Evolutionary conservation across 345 rosid species (phyloP).

Genomic region (Salix koriyanagi): DNA sequence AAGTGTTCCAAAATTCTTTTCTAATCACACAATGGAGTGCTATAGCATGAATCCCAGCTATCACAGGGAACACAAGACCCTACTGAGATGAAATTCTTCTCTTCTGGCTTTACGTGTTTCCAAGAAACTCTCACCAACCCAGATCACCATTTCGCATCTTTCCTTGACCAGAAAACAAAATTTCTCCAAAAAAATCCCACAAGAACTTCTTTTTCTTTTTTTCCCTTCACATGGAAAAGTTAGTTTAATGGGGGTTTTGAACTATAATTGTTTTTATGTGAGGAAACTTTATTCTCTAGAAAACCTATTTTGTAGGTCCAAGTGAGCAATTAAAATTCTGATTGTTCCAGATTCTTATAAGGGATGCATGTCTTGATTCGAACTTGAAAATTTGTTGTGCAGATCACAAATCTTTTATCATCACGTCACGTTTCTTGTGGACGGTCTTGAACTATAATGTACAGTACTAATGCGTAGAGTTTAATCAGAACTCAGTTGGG

Average conservation of each 20-base stretch:
- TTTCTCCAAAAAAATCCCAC: not conserved
- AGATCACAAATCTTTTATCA: too few species aligned
- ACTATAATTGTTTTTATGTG: too few species aligned
- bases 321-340: too few species aligned
- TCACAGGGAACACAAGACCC: conserved; percentile 23
- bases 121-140: conserved; percentile 31
- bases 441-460: not conserved
- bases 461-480: too few species aligned
- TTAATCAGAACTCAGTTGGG: too few species aligned
- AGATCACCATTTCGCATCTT: conserved; percentile 1
- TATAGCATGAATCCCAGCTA: not conserved
- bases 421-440: too few species aligned
- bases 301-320: accelerated
- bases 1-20: conserved; percentile 16
- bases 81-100: conserved; percentile 13
- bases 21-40: not conserved
- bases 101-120: conserved; percentile 27
- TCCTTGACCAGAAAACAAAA: not conserved
- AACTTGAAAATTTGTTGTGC: too few species aligned
- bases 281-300: too few species aligned
- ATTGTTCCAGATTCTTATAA: too few species aligned
- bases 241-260: not conserved
- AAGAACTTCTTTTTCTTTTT: too few species aligned
- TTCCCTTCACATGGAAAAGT: not conserved
- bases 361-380: accelerated